Evolutionary conservation across 768 basidiomycete genomes (phyloP).

Genomic region (Phlebiopsis gigantea): DNA sequence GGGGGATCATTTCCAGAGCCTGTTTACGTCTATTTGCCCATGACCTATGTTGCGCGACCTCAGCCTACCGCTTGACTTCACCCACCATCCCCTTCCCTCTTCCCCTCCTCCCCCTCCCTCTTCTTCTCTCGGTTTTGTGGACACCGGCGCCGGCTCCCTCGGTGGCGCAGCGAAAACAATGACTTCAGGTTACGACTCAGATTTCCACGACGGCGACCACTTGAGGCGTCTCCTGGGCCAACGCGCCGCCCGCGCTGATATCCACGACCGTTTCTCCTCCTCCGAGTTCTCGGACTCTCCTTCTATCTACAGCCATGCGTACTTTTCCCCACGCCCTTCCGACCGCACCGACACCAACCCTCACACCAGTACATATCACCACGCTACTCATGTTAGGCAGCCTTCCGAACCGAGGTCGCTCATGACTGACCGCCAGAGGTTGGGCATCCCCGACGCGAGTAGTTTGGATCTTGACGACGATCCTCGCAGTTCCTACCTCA

Average conservation of each 20-base stretch:
- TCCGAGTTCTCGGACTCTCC: slow-evolving; percentile 63
- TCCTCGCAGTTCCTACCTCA: slow-evolving; percentile 19
- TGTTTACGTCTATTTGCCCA: slow-evolving; percentile 16
- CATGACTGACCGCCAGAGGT: slow-evolving; percentile 31
- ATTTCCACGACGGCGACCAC: slow-evolving; percentile 39
- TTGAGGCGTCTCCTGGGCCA: slow-evolving; percentile 49
- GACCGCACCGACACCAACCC: slow-evolving; percentile 28
- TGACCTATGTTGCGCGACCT: slow-evolving; percentile 7
- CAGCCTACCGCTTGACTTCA: background rate
- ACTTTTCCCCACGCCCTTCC: slow-evolving; percentile 46
- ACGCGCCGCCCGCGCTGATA: slow-evolving; percentile 44
- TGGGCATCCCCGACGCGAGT: slow-evolving; percentile 44
- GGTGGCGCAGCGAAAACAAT: slow-evolving; percentile 21
- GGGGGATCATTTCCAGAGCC: too few species aligned
- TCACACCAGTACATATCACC: slow-evolving; percentile 25
- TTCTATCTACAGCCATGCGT: slow-evolving; percentile 60
- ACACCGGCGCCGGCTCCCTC: slow-evolving; percentile 13
- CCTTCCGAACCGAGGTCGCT: slow-evolving; percentile 19
- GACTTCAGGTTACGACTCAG: slow-evolving; percentile 24
- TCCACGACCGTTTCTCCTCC: slow-evolving; percentile 44
- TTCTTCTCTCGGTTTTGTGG: slow-evolving; percentile 15
- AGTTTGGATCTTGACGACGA: slow-evolving; percentile 51
- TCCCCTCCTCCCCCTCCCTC: slow-evolving; percentile 13
- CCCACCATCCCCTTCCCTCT: slow-evolving; percentile 2
- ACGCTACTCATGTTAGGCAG: slow-evolving; percentile 18